Evolutionary conservation across 352 stramenopile species (phyloP), one percentile per base, ranked within the genome.

Genomic region (Phytophthora ramorum): DNA sequence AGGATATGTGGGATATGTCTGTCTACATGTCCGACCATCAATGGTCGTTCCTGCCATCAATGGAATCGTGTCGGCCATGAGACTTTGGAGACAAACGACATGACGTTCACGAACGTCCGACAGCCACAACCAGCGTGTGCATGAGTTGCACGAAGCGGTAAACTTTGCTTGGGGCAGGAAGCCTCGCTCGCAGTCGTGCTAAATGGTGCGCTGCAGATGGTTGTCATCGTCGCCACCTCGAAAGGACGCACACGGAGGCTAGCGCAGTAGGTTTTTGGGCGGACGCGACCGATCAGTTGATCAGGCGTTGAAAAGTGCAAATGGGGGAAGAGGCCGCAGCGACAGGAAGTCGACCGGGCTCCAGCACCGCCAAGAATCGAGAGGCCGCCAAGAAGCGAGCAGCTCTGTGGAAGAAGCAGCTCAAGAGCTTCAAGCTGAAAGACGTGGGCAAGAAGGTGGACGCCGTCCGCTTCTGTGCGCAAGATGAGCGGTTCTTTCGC

Each of bases 361-460:
- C 69, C 34, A 73, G 69, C 43, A 34, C 63, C 13, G 56, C 28
- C 7, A 71, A 64, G 51, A 71, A 34, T 26, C 46, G 49, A 56
- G 63, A 76, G 24, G 55, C 52, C 9, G 49, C 35, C 48, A 85
- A 83, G 51, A 83, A 87, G 54, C 56, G 63, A 26, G 47, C 58
- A 14, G 62, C 66, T 53, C 49, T 77, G 20, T 78, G 71, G 66
- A 93, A 89, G 35, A 89, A 81, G 53, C 79, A 86, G 38, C 38
- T 65, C 55, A 90, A 89, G 58, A 75, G 77, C 30, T 66, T 93
- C 16, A 91, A 90, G 50, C 58, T 75, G n/a, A 93, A 90, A 74
- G 82, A 93, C 55, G 35, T 66, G 0, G 71, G 37, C 46, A 93
- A 89, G 64, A 93, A 90, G 32, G 69, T 78, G 10, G 81, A 90